These are phyloP conservation scores for Candida insectalens DNA, from an alignment of 805 yeast species.

Conservation along the genomic window DNA sequence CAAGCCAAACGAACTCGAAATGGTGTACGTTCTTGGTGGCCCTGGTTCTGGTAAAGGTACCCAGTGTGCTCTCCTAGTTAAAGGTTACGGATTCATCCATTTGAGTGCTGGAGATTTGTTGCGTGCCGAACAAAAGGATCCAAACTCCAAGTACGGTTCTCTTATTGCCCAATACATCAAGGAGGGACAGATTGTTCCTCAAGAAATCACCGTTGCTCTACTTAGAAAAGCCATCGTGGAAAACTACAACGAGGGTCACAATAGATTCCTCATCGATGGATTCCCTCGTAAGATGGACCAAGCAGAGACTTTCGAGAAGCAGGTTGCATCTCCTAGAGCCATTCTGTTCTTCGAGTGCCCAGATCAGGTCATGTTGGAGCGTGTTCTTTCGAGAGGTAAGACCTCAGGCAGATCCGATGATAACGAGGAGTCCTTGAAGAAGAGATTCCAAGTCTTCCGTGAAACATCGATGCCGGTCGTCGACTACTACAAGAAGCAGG, in stretches of 20 bases:
- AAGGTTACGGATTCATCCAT: conserved; percentile 75
- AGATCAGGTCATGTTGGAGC: conserved; percentile 69
- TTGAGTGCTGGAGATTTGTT: conserved; percentile 93
- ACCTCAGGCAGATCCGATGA: conserved; percentile 94
- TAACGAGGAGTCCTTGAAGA: conserved; percentile 80
- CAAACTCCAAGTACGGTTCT: conserved; percentile 76
- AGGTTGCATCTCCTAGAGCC: conserved; percentile 59
- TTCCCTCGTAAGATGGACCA: conserved; percentile 99
- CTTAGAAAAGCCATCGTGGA: conserved; percentile 70
- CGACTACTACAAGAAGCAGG: conserved; percentile 64
- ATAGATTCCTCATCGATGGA: conserved; percentile 81
- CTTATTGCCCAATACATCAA: conserved; percentile 75
- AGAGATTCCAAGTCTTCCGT: conserved; percentile 77
- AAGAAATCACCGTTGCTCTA: conserved; percentile 77
- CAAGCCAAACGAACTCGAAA: conserved; percentile 57
- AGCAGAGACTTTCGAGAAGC: conserved; percentile 83
- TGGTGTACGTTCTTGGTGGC: conserved; percentile 89
- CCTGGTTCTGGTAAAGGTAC: conserved; percentile 99
- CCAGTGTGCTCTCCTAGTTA: conserved; percentile 80
- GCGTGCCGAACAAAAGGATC: conserved; percentile 82
- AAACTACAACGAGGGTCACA: conserved; percentile 36
- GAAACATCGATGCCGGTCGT: conserved; percentile 94
- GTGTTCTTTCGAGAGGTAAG: conserved; percentile 85
- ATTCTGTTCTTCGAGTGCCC: conserved; percentile 77
- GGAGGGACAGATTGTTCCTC: conserved; percentile 91